Evolutionary conservation across 1,284 basidiomycete species (phyloP).

Genomic region (Chondrostereum purpureum): DNA sequence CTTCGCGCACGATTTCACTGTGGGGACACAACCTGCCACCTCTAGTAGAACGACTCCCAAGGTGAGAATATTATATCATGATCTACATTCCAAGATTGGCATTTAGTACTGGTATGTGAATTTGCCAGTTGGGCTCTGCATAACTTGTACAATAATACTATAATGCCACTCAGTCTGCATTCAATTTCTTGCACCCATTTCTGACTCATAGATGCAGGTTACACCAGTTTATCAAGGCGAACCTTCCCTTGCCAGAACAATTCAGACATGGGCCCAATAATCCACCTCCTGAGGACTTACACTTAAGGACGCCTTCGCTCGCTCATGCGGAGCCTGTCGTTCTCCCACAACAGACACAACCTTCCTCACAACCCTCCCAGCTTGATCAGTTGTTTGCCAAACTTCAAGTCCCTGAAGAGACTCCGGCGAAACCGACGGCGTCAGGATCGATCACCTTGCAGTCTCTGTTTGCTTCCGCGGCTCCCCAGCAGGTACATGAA

Average conservation of each 20-base stretch:
- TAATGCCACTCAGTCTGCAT: constrained; percentile 53
- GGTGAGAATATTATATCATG: too few species aligned
- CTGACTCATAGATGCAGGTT: constrained; percentile 43
- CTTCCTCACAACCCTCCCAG: constrained; percentile 29
- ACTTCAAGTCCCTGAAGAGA: neutral
- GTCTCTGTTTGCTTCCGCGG: neutral
- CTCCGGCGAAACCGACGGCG: too few species aligned
- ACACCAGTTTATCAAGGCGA: constrained; percentile 56
- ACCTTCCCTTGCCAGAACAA: constrained; percentile 60
- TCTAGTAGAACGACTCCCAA: neutral
- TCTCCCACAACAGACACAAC: constrained; percentile 15
- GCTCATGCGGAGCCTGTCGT: constrained; percentile 11
- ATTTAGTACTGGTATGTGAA: too few species aligned
- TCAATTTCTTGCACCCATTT: constrained; percentile 56
- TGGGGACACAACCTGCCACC: constrained; percentile 49
- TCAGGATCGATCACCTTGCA: neutral
- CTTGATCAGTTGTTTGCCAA: constrained; percentile 55
- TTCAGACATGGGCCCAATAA: constrained; percentile 61
- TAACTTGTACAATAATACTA: too few species aligned
- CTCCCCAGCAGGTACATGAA: too few species aligned
- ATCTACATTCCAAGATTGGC: too few species aligned
- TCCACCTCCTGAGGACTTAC: constrained; percentile 30
- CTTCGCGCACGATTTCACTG: constrained; percentile 57
- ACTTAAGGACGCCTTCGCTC: constrained; percentile 9
- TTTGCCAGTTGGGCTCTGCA: too few species aligned